These are phyloP conservation scores for Rosa rugosa DNA, from an alignment of 306 rosid species.

Conservation along the genomic window DNA sequence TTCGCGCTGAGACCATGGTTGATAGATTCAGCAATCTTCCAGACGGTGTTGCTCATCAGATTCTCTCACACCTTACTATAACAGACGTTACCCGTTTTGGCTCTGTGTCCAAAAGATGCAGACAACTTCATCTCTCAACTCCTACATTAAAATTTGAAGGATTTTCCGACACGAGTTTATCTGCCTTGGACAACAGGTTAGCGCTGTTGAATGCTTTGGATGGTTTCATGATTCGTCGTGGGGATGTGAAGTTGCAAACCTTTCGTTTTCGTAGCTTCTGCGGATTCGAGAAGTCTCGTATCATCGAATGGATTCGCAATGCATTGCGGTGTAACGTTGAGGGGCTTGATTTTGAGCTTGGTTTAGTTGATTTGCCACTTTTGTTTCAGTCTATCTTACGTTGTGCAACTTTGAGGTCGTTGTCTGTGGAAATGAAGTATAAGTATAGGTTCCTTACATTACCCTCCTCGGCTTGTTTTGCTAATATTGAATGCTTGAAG, in stretches of 20 bases:
- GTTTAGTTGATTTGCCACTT: neutral
- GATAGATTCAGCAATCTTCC: neutral
- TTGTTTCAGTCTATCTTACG: neutral
- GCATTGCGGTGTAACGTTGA: neutral
- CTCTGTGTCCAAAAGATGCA: neutral
- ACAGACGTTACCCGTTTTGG: neutral
- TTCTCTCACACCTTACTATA: neutral
- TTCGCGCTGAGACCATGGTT: too few relatives aligned
- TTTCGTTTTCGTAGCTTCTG: neutral
- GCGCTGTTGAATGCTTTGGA: neutral
- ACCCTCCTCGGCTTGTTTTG: neutral
- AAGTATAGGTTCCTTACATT: neutral
- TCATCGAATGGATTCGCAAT: neutral
- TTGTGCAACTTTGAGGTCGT: neutral
- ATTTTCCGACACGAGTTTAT: neutral
- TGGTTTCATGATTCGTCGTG: neutral
- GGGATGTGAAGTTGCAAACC: neutral
- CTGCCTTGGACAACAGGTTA: neutral
- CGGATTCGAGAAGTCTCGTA: neutral
- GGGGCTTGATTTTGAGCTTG: neutral
- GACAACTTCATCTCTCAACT: neutral
- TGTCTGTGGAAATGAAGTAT: neutral
- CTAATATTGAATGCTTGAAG: neutral
- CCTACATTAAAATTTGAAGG: neutral
- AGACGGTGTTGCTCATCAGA: neutral